Percentiles rank a stretch among this genome's conserved stretches.
Conservation (phyloP, 169 alveolate species). For the Cryptosporidium felis region DNA sequence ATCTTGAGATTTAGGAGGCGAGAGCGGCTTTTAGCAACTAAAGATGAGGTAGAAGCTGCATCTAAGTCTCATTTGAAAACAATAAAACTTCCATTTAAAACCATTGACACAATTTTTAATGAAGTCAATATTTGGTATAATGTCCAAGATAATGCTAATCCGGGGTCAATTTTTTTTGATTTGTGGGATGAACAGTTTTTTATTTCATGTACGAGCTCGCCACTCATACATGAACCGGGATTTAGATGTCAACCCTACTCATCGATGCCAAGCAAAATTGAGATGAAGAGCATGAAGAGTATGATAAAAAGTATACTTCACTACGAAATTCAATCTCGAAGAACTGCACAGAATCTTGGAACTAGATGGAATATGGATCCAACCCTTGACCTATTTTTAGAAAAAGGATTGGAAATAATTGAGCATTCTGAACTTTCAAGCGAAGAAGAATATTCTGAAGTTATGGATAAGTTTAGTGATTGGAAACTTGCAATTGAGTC, state of each 20-base stretch:
- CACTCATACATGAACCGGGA: constrained; percentile 45
- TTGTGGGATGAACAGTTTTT: constrained; percentile 74
- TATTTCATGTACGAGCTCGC: constrained; percentile 76
- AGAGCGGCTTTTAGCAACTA: constrained; percentile 34
- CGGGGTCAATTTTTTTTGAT: constrained; percentile 79
- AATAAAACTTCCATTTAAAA: constrained; percentile 77
- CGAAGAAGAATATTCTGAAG: constrained; percentile 77
- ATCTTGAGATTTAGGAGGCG: constrained; percentile 47
- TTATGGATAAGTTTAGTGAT: constrained; percentile 79
- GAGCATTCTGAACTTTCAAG: constrained; percentile 79
- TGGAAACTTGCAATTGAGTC: constrained; percentile 82
- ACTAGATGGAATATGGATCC: constrained; percentile 84
- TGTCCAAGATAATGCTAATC: constrained; percentile 77
- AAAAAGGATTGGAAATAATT: constrained; percentile 79
- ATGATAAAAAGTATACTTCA: constrained; percentile 23
- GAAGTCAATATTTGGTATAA: constrained; percentile 81
- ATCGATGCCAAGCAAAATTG: not conserved
- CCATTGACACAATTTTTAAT: constrained; percentile 80
- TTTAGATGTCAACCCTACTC: constrained; percentile 42
- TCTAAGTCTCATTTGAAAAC: constrained; percentile 72
- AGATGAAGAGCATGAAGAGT: constrained; percentile 14
- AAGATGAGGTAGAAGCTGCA: constrained; percentile 26
- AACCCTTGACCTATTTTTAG: constrained; percentile 76
- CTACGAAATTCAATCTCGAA: constrained; percentile 72
- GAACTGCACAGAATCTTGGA: constrained; percentile 82